Conservation (phyloP, 768 basidiomycete species). For the Russula compacta region DNA sequence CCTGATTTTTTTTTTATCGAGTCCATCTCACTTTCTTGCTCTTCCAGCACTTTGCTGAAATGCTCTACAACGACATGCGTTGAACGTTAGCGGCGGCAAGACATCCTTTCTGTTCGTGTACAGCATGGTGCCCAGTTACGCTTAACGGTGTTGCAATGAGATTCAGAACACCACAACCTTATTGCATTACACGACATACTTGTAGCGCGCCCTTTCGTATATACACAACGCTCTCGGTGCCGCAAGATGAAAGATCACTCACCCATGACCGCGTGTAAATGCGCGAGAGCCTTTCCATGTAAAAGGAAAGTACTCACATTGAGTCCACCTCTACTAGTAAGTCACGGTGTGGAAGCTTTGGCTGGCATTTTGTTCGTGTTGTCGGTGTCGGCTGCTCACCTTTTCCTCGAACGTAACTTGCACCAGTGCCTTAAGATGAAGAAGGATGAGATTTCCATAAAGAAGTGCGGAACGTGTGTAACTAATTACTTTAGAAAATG, state of each 20-base stretch:
- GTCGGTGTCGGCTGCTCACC: too few relatives aligned
- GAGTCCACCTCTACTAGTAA: too few relatives aligned
- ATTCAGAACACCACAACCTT: background rate
- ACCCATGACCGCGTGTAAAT: background rate
- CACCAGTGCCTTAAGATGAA: background rate
- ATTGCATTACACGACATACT: background rate
- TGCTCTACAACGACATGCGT: background rate
- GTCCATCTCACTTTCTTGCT: background rate
- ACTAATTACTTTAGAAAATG: constrained; percentile 4
- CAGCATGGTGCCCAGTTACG: background rate
- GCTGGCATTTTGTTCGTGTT: background rate
- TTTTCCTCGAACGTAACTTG: background rate
- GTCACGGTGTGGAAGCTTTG: too few relatives aligned
- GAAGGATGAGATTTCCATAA: background rate
- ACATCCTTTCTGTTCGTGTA: background rate
- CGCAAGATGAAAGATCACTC: background rate
- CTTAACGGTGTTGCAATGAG: background rate
- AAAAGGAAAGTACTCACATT: background rate
- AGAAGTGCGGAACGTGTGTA: background rate
- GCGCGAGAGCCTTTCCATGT: background rate
- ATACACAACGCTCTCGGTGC: background rate
- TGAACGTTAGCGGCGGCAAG: background rate
- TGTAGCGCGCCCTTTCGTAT: background rate
- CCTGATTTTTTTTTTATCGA: background rate
- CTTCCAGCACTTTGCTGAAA: background rate